Percentiles rank a stretch among this genome's conserved stretches.
Conservation (phyloP, 805 yeast genomes). For the Debaryomyces tyrocola region DNA sequence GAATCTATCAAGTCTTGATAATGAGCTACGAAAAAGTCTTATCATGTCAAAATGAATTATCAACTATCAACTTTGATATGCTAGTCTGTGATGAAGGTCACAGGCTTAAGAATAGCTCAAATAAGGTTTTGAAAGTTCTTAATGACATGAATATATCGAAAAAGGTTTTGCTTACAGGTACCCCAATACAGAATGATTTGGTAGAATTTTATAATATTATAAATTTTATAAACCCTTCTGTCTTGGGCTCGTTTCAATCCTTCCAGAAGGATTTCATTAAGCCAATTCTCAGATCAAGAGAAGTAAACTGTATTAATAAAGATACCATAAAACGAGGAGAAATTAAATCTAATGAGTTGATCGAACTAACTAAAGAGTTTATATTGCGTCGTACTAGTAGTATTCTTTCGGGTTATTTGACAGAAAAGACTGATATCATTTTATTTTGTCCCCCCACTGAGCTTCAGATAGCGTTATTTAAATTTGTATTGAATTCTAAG, state of each 20-base stretch:
- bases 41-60: conserved; percentile 51
- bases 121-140: conserved; percentile 68
- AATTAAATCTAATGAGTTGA: conserved; percentile 60
- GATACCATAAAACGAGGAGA: conserved; percentile 56
- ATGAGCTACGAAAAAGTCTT: conserved; percentile 85
- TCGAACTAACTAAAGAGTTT: conserved; percentile 62
- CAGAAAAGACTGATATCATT: conserved; percentile 73
- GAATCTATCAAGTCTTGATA: conserved; percentile 78
- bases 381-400: conserved; percentile 71
- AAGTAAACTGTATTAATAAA: conserved; percentile 51
- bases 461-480: conserved; percentile 57
- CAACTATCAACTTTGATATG: conserved; percentile 55
- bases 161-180: conserved; percentile 76
- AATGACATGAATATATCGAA: conserved; percentile 51
- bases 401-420: conserved; percentile 56
- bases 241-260: conserved; percentile 60
- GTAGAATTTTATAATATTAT: conserved; percentile 77
- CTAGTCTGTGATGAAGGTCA: conserved; percentile 96
- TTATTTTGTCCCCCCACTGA: conserved; percentile 76
- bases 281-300: conserved; percentile 76
- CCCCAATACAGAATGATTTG: conserved; percentile 92
- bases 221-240: conserved; percentile 82
- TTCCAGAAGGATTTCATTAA: conserved; percentile 62
- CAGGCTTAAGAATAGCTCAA: conserved; percentile 71
- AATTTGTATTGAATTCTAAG: conserved; percentile 44